These are phyloP conservation scores for Lactarius deliciosus DNA, from an alignment of 768 basidiomycete species.

Conservation along the genomic window DNA sequence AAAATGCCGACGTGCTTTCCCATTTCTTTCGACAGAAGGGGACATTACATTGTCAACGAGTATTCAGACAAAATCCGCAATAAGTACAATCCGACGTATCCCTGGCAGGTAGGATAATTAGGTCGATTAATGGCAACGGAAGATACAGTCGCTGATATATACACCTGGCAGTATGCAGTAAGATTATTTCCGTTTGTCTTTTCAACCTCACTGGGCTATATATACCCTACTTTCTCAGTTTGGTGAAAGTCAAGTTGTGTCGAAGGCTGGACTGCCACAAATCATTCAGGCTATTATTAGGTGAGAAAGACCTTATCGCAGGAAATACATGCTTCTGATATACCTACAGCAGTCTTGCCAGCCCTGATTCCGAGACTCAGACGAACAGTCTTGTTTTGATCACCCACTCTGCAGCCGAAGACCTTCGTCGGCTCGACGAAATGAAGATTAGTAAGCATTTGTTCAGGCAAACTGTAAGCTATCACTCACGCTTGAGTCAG, in stretches of 20 bases:
- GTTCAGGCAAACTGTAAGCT: constrained; percentile 11
- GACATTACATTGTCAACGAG: constrained; percentile 74
- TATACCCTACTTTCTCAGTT: constrained; percentile 47
- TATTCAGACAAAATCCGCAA: constrained; percentile 64
- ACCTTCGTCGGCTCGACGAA: constrained; percentile 66
- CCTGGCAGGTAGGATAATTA: constrained; percentile 63
- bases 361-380: constrained; percentile 72
- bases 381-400: constrained; percentile 73
- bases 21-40: constrained; percentile 42
- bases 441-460: constrained; percentile 71
- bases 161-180: constrained; percentile 60
- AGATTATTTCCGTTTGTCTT: constrained; percentile 32
- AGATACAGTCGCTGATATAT: constrained; percentile 4
- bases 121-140: constrained; percentile 29
- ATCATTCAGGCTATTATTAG: constrained; percentile 74
- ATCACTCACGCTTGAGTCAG: constrained; percentile 38
- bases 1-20: constrained; percentile 8
- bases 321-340: constrained; percentile 3
- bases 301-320: constrained; percentile 38
- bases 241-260: constrained; percentile 69
- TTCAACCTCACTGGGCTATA: constrained; percentile 15
- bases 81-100: constrained; percentile 60
- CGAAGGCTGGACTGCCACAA: constrained; percentile 66
- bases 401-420: constrained; percentile 56
- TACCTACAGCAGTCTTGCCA: constrained; percentile 58